Conservation (phyloP, 371 early-diverging fungal genomes). For the Entomophthora muscae region DNA sequence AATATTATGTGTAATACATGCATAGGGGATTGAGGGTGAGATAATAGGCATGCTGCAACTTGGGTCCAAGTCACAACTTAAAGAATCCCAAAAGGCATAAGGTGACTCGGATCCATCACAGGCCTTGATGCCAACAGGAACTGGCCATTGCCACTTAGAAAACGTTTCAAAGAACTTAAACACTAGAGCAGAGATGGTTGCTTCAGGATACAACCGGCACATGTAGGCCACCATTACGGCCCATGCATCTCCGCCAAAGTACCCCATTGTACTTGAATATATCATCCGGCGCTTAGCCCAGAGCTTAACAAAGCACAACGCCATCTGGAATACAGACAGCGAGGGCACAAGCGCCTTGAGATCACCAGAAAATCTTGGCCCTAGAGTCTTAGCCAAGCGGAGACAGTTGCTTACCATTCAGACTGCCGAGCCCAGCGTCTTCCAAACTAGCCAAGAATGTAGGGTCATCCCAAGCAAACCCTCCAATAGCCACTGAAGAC, state of each 20-base stretch:
- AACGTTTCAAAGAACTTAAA: constrained; percentile 82
- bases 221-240: constrained; percentile 95
- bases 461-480: too few species aligned
- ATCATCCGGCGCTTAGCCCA: constrained; percentile 95
- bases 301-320: constrained; percentile 89
- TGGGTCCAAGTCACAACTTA: constrained; percentile 67
- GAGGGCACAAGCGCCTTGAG: constrained; percentile 91
- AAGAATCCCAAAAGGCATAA: constrained; percentile 96
- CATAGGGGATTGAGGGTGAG: constrained; percentile 98
- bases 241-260: constrained; percentile 99
- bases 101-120: constrained; percentile 83
- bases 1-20: constrained; percentile 99
- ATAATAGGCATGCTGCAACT: constrained; percentile 98
- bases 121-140: constrained; percentile 82
- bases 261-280: constrained; percentile 97
- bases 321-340: constrained; percentile 72
- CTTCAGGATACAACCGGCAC: constrained; percentile 96
- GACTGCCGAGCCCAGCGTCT: constrained; percentile 63
- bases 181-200: constrained; percentile 70
- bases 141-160: constrained; percentile 94
- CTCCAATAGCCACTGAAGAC: constrained; percentile 54
- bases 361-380: constrained; percentile 94
- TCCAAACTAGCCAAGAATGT: constrained; percentile 81
- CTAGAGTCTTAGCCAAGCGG: constrained; percentile 96
- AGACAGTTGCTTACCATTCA: constrained; percentile 88